Evolutionary conservation across 73 alveolate genomes (phyloP), one percentile per base, ranked within the genome.

Genomic region (Chromera velia): DNA sequence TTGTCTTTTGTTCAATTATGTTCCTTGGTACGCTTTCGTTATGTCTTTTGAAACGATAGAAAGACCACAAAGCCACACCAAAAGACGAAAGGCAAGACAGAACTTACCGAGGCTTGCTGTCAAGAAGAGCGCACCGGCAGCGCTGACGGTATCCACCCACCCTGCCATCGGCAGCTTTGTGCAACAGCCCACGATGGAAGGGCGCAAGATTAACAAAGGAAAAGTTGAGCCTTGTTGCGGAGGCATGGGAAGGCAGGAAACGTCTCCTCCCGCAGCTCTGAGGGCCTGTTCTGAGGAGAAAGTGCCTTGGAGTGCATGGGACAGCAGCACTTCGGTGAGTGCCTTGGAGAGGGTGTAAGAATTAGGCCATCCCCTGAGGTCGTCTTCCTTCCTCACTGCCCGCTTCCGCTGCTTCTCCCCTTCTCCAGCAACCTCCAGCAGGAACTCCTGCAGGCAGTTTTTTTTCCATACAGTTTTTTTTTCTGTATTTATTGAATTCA

Each of bases 91-190:
- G n/a, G n/a, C n/a, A n/a, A n/a, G n/a, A n/a, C n/a, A n/a, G n/a
- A 24, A n/a, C n/a, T n/a, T n/a, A n/a, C 98, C 98, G 34, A 93
- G 82, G 28, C 95, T 94, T 19, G 87, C 87, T 32, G 88, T 72
- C 22, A 91, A 62, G 82, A 76, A 93, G 40, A 91, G 75, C 1
- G 96, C 96, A 40, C 94, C 91, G 33, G 90, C 87, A 31, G 96
- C 94, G n/a, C 93, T 87, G 6, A 93, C 74, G 40, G 95, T 82
- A 74, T 93, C 98, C n/a, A 91, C 88, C 98, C 98, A 93, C 49
- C 98, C 98, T 18, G 93, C 91, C 28, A 74, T 34, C n/a, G 98
- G 98, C 69, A 91, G 96, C 32, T 77, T 88, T 48, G 84, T 74
- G 28, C 95, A 78, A 19, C 96, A 94, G 1, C 92, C 93, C 33